Evolutionary conservation across 306 rosid genomes (phyloP).

Genomic region (Corylus avellana): DNA sequence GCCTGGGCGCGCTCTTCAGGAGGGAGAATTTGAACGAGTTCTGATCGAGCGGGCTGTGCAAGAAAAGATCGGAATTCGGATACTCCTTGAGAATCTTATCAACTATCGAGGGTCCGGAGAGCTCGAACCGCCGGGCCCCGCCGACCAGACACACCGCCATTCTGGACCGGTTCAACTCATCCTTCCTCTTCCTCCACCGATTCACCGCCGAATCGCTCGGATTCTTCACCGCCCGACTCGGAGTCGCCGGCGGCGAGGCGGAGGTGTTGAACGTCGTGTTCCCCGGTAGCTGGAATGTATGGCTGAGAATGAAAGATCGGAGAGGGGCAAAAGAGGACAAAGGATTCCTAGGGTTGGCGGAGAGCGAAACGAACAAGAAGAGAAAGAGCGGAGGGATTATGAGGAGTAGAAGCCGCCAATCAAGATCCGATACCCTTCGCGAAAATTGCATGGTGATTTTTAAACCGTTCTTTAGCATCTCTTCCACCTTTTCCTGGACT

Average conservation of each 20-base stretch:
- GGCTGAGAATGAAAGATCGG: conserved; percentile 34
- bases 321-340: conserved; percentile 38
- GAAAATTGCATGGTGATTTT: conserved; percentile 26
- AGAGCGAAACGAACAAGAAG: conserved; percentile 42
- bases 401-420: conserved; percentile 53
- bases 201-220: conserved; percentile 4
- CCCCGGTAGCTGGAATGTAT: conserved; percentile 18
- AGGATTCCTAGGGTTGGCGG: conserved; percentile 29
- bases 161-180: conserved; percentile 57
- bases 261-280: background rate
- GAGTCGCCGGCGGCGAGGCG: background rate
- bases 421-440: conserved; percentile 37
- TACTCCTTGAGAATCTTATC: conserved; percentile 56
- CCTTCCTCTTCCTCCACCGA: conserved; percentile 25
- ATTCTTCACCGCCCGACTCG: background rate
- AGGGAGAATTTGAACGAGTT: conserved; percentile 71
- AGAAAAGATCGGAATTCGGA: conserved; percentile 84
- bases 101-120: conserved; percentile 80
- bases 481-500: background rate
- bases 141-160: conserved; percentile 93
- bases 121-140: conserved; percentile 92
- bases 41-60: conserved; percentile 62
- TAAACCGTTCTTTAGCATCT: conserved; percentile 34
- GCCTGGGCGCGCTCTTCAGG: conserved; percentile 56
- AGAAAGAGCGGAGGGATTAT: conserved; percentile 52